A percentile compares a stretch with the other conserved stretches of the same genome.
phyloP scores from a whole-genome alignment of 1,284 basidiomycete species.

The Ustilago xerochloae region DNA sequence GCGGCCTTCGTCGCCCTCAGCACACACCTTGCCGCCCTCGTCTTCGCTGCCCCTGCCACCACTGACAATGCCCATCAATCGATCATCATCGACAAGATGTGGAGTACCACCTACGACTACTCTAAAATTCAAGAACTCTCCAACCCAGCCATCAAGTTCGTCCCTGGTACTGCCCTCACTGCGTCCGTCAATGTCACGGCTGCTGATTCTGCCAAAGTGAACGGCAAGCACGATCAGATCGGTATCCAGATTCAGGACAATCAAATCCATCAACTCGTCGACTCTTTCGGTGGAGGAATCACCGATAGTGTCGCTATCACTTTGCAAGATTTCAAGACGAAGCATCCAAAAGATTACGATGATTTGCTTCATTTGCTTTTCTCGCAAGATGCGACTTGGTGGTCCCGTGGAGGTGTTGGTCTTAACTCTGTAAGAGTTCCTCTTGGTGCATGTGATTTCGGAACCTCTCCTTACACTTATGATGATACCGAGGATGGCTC shows the following conservation, averaged over 20 bases:
- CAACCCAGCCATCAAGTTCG: slow-evolving; percentile 39
- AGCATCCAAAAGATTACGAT: slow-evolving; percentile 43
- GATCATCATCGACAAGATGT: slow-evolving; percentile 45
- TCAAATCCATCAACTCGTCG: slow-evolving; percentile 41
- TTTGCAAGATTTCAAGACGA: slow-evolving; percentile 47
- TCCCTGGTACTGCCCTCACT: slow-evolving; percentile 8
- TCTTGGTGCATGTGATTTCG: slow-evolving; percentile 55
- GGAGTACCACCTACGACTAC: slow-evolving; percentile 41
- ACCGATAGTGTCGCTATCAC: slow-evolving; percentile 54
- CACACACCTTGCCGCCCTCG: slow-evolving; percentile 2
- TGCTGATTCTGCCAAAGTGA: not conserved
- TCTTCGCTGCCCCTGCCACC: not conserved
- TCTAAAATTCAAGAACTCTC: slow-evolving; percentile 32
- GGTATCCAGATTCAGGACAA: slow-evolving; percentile 34
- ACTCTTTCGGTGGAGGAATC: slow-evolving; percentile 47
- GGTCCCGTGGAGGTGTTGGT: slow-evolving; percentile 34
- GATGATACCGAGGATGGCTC: slow-evolving; percentile 55
- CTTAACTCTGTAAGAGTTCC: slow-evolving; percentile 50
- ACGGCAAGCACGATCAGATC: slow-evolving; percentile 15
- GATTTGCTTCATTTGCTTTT: slow-evolving; percentile 53
- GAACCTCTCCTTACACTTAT: slow-evolving; percentile 45
- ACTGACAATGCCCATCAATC: not conserved
- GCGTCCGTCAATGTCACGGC: slow-evolving; percentile 26
- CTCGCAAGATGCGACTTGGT: slow-evolving; percentile 38
- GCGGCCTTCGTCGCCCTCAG: slow-evolving; percentile 6